Evolutionary conservation across 495 filamentous ascomycete species (phyloP).

Genomic region (Aspergillus cavernicola): DNA sequence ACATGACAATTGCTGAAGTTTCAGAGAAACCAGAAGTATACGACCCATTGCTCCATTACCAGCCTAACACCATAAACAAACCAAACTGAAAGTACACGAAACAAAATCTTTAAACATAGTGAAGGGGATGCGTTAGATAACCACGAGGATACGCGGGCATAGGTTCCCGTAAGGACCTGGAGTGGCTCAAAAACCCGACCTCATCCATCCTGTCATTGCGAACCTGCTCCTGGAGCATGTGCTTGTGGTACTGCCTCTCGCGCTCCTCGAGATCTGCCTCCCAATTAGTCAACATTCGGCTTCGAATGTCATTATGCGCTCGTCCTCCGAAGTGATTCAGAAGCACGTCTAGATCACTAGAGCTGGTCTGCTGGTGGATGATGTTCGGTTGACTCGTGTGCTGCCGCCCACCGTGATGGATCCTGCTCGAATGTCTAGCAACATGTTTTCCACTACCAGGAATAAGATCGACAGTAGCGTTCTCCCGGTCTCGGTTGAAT

Average conservation of each 20-base stretch:
- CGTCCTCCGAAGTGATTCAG: conserved; percentile 20
- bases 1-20: not conserved
- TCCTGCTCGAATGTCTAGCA: not conserved
- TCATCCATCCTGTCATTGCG: conserved; percentile 12
- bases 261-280: conserved; percentile 29
- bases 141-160: conserved; percentile 17
- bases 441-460: conserved; percentile 11
- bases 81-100: not conserved
- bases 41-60: too few species aligned
- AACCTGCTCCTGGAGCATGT: conserved; percentile 4
- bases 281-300: conserved; percentile 27
- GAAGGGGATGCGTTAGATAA: conserved; percentile 9
- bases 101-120: conserved; percentile 1
- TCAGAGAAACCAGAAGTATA: not conserved
- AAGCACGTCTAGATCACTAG: conserved; percentile 17
- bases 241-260: conserved; percentile 7
- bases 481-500: conserved; percentile 3
- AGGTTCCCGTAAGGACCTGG: conserved; percentile 16
- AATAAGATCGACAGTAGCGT: conserved; percentile 14
- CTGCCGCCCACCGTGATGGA: conserved; percentile 1
- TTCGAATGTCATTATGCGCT: conserved; percentile 25
- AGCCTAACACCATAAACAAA: not conserved
- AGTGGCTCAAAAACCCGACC: conserved; percentile 14
- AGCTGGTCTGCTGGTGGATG: conserved; percentile 14
- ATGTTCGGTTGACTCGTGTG: conserved; percentile 18